Percentiles rank a stretch among this genome's conserved stretches.
phyloP scores from a whole-genome alignment of 176 grass and related monocot species.

The Aegilops sharonensis region DNA sequence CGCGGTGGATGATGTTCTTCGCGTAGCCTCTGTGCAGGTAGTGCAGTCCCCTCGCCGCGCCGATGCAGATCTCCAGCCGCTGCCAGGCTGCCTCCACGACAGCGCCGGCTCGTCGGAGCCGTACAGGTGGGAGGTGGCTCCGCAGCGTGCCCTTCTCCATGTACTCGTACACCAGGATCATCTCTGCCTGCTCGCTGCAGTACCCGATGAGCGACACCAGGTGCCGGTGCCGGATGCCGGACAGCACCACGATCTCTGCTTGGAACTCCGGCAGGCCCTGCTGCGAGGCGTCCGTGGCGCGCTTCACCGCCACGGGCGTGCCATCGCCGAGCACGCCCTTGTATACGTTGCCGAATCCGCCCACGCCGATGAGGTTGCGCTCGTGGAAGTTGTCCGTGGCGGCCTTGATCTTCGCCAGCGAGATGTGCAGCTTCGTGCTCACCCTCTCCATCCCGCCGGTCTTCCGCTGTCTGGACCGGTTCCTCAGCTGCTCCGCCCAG shows the following conservation, averaged over 20 bases:
- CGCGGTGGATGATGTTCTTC: conserved; percentile 71
- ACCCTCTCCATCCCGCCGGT: conserved; percentile 17
- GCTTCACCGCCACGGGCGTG: conserved; percentile 58
- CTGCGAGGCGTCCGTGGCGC: conserved; percentile 10
- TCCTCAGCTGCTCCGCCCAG: no score
- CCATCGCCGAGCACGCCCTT: conserved; percentile 38
- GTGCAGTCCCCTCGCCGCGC: conserved; percentile 45
- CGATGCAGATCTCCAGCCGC: conserved; percentile 62
- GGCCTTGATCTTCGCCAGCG: conserved; percentile 41
- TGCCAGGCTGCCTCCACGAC: neutral
- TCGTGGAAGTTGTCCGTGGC: conserved; percentile 59
- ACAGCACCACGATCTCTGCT: no score
- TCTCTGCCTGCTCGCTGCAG: no score
- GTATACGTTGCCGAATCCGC: conserved; percentile 79
- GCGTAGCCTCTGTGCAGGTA: conserved; percentile 47
- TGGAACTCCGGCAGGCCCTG: no score
- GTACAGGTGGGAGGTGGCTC: no score
- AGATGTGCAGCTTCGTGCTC: conserved; percentile 36
- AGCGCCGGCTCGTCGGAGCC: no score
- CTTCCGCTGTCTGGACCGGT: neutral
- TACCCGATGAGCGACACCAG: no score
- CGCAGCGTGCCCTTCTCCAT: no score
- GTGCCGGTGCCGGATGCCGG: no score
- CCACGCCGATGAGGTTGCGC: conserved; percentile 43
- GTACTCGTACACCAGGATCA: no score